Base-by-base conservation (phyloP, 495 filamentous ascomycete species). In the Thermothielavioides terrestris region DNA sequence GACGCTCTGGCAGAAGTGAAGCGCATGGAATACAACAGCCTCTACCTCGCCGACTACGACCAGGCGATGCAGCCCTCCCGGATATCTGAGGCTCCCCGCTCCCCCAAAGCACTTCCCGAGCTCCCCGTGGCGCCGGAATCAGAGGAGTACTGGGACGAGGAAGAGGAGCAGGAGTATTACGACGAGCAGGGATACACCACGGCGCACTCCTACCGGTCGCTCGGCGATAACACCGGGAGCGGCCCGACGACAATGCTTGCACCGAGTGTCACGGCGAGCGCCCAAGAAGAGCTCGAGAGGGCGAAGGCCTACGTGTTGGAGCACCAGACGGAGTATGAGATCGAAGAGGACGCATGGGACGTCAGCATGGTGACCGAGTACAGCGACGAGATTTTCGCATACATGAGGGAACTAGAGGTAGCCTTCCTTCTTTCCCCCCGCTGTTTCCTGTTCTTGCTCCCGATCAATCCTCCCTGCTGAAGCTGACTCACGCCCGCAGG, bases 281-380 rank as follows among this genome's bases (percentile, higher is more conserved):
- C 76, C 18, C 70, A 74, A 54, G 74, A 73, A 10, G 86, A 95
- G 69, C 69, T 95, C 31, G 80, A 79, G 10, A 64, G 72, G 9
- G 89, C 89, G 10, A 84, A 78, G 67, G 58, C 70, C 8, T 67
- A 82, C 36, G 88, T 95, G 0, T 79, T 88, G 49, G 66, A 42
- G 64, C 77, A 48, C 69, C 76, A 57, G 20, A 65, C 61, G 22
- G 46, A 55, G 14, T 71, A 75, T 49, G 85, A 88, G 45, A 72
- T 87, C 40, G 84, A 94, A 45, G 92, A 97, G 53, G 92, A 96
- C 60, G 72, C 76, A 20, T 94, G 82, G 73, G 92, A 99, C 62
- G 86, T 89, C n/a, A 95, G 85, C 61, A 95, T 99, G 94, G 92
- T 99, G 27, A 85, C 89, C 14, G 91, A 97, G 61, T 99, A 99